Conservation (phyloP, 1,284 basidiomycete genomes). For the Spongispora temasekensis region DNA sequence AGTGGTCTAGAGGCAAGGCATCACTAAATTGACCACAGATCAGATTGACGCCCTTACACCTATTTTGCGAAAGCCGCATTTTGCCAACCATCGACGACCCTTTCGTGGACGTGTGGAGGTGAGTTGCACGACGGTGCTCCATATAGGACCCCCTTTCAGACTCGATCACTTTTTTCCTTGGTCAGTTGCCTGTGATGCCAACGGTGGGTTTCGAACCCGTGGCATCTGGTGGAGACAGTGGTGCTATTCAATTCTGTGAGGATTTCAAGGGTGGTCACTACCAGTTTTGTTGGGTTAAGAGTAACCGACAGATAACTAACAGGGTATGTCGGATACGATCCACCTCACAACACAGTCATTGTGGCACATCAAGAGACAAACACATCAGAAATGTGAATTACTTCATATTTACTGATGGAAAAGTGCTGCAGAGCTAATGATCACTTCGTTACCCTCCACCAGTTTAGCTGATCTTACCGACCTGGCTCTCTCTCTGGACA, state of each 20-base stretch:
- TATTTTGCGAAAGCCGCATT: slow-evolving; percentile 58
- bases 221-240: slow-evolving; percentile 62
- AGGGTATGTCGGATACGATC: slow-evolving; percentile 42
- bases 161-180: no score
- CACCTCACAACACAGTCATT: slow-evolving; percentile 29
- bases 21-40: no score
- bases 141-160: no score
- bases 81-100: slow-evolving; percentile 46
- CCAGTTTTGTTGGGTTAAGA: background rate
- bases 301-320: background rate
- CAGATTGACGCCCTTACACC: slow-evolving; percentile 55
- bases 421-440: background rate
- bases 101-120: slow-evolving; percentile 63
- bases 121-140: no score
- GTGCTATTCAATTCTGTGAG: slow-evolving; percentile 48
- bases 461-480: slow-evolving; percentile 59
- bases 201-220: slow-evolving; percentile 54
- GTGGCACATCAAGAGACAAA: slow-evolving; percentile 40
- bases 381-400: slow-evolving; percentile 23
- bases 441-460: background rate
- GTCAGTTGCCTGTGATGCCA: slow-evolving; percentile 56
- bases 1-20: no score
- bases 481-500: slow-evolving; percentile 39
- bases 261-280: no score
- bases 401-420: background rate